These are phyloP conservation scores for Ramalina intermedia DNA, from an alignment of 495 filamentous ascomycete genomes.

Conservation along the genomic window DNA sequence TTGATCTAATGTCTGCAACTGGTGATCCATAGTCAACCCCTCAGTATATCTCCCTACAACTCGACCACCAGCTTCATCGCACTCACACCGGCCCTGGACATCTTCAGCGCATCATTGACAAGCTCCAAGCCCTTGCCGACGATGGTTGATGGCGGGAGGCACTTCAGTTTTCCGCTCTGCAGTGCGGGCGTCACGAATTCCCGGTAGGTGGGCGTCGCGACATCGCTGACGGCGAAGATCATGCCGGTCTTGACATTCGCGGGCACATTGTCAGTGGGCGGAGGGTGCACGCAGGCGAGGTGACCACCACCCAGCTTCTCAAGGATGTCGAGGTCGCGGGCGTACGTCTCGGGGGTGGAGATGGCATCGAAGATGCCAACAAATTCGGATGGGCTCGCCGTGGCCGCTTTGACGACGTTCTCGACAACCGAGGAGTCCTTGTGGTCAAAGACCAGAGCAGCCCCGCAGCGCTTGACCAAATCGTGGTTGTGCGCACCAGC, in stretches of 20 bases:
- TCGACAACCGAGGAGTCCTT: slow-evolving; percentile 19
- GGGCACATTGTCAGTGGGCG: slow-evolving; percentile 17
- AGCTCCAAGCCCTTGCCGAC: slow-evolving; percentile 25
- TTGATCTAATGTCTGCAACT: neutral
- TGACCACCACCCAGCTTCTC: slow-evolving; percentile 23
- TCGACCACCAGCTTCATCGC: slow-evolving; percentile 22
- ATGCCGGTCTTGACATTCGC: slow-evolving; percentile 27
- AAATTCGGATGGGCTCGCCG: slow-evolving; percentile 13
- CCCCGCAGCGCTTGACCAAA: slow-evolving; percentile 17
- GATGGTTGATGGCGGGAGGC: slow-evolving; percentile 20
- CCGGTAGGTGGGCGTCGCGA: slow-evolving; percentile 26
- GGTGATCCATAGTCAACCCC: neutral
- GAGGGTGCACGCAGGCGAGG: slow-evolving; percentile 23
- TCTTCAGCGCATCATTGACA: slow-evolving; percentile 21
- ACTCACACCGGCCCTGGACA: slow-evolving; percentile 22
- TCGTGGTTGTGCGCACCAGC: slow-evolving; percentile 19
- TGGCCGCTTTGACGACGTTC: slow-evolving; percentile 21
- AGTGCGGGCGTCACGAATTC: slow-evolving; percentile 26
- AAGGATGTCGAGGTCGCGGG: slow-evolving; percentile 21
- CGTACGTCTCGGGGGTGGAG: slow-evolving; percentile 20
- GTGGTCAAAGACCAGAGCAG: slow-evolving; percentile 20
- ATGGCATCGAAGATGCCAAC: slow-evolving; percentile 31
- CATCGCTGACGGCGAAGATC: slow-evolving; percentile 33
- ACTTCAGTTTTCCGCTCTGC: slow-evolving; percentile 23
- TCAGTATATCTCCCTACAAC: slow-evolving; percentile 10